Conservation (phyloP, 176 grass and related monocot genomes). For the Saccharum spontaneum region DNA sequence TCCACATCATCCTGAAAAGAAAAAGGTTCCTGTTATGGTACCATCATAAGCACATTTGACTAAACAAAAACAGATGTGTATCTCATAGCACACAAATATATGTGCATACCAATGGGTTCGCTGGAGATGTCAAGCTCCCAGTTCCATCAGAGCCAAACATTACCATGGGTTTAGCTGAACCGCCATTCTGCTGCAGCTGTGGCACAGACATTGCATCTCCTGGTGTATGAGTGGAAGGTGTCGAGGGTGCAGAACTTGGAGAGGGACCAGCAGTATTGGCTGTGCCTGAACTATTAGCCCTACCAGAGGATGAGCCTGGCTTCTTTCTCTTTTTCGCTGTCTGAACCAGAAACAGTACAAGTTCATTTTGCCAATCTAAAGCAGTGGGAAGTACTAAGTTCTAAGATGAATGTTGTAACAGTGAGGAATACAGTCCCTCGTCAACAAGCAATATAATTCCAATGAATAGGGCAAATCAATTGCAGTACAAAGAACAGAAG, state of each 20-base stretch:
- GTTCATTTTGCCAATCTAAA: conserved; percentile 25
- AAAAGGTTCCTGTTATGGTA: conserved; percentile 26
- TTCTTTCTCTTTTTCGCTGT: conserved; percentile 74
- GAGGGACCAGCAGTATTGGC: conserved; percentile 94
- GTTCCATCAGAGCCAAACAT: conserved; percentile 77
- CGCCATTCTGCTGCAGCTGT: conserved; percentile 78
- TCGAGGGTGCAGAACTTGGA: conserved; percentile 95
- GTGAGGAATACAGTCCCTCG: not conserved
- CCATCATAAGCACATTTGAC: not conserved
- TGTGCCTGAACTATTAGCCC: conserved; percentile 89
- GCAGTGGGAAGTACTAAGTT: not conserved
- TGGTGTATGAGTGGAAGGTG: conserved; percentile 95
- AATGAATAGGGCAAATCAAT: not conserved
- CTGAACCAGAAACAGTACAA: conserved; percentile 44
- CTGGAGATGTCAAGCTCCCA: conserved; percentile 82
- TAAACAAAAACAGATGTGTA: not conserved
- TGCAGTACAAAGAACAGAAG: conserved; percentile 18
- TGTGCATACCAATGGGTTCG: conserved; percentile 71
- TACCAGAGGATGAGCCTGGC: conserved; percentile 72
- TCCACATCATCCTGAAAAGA: conserved; percentile 88
- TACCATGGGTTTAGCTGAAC: conserved; percentile 72
- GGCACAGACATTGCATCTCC: conserved; percentile 87
- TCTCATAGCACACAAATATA: not conserved
- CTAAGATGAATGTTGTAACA: conserved; percentile 3
- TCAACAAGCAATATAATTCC: conserved; percentile 2